Base-by-base conservation (phyloP, 495 filamentous ascomycete species). In the Trypethelium eluteriae region DNA sequence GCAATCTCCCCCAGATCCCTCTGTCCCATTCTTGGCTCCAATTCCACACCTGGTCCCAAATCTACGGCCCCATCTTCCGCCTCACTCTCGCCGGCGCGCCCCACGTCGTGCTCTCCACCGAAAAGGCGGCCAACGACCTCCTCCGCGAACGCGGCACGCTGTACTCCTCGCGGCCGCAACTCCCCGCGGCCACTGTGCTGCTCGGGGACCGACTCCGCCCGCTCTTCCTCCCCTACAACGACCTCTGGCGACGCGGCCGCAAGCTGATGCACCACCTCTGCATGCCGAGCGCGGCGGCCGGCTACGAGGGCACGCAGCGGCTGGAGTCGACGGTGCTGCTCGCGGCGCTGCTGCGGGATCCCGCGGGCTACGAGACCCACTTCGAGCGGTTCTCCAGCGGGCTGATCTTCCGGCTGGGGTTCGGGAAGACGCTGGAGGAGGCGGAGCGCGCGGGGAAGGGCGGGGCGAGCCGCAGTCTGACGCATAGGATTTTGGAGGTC, bases 311-410 rank as follows among this genome's bases (percentile, higher is more conserved):
- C 3, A 62, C 67, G 11, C 76, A 77, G 46, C 53, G 57, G n/a
- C 62, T 72, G 66, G 82, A 84, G 71, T 81, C 79, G 61, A 80
- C 79, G 18, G 69, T 82, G 3, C 75, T 75, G n/a, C 50, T 78
- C 3, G 41, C 67, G 2, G 73, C 73, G 34, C 64, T 78, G n/a
- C 68, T 78, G 2, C 41, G 62, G 2, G 46, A 71, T 5, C 72
- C 74, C 57, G 63, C 62, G 2, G 61, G 68, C 35, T 80, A 76
- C 47, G 71, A 78, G 57, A 68, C 63, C 53, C 72, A 75, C 61
- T 66, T 80, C 61, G 70, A 76, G 57, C 72, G 78, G 32, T 80
- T 74, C 50, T 64, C 76, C 11, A 62, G 73, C 6, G 72, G 72
- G 39, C 64, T 80, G n/a, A 73, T 78, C 46, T 71, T 78, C 38